A percentile compares a stretch with the other conserved stretches of the same genome.
Evolutionary conservation across 2,329 filamentous ascomycete genomes (phyloP).

Genomic region (Pseudocercospora pini-densiflorae): DNA sequence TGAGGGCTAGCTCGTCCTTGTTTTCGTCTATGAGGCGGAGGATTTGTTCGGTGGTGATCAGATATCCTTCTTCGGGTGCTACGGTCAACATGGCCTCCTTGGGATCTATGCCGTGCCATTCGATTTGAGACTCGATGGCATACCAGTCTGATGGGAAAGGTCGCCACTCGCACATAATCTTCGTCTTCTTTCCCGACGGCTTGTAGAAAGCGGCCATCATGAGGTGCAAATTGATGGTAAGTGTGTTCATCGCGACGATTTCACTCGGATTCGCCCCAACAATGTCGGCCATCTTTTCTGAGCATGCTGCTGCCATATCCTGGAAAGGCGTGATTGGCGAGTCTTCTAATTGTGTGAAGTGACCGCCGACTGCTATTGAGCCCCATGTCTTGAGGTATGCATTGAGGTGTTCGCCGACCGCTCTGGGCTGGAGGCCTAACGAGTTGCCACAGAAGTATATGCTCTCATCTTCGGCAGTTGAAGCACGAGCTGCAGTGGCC

Average conservation of each 20-base stretch:
- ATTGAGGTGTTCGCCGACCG: conserved; percentile 66
- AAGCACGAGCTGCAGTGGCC: conserved; percentile 24
- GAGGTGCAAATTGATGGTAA: conserved; percentile 82
- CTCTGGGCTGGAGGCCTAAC: conserved; percentile 78
- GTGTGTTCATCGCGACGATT: conserved; percentile 84
- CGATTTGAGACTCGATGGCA: conserved; percentile 79
- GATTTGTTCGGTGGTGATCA: conserved; percentile 73
- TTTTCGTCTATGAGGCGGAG: conserved; percentile 74
- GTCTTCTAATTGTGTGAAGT: conserved; percentile 58
- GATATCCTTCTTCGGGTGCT: conserved; percentile 61
- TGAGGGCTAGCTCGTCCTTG: conserved; percentile 71
- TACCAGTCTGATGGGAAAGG: conserved; percentile 92
- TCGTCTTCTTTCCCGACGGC: conserved; percentile 68
- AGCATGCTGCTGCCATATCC: conserved; percentile 75
- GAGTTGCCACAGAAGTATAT: conserved; percentile 92
- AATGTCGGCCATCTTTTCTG: conserved; percentile 69
- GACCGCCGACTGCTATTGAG: conserved; percentile 81
- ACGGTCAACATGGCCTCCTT: conserved; percentile 74
- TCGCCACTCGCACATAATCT: conserved; percentile 85
- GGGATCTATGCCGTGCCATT: conserved; percentile 70
- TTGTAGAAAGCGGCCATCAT: conserved; percentile 83
- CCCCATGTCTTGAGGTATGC: conserved; percentile 83
- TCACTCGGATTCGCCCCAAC: conserved; percentile 74
- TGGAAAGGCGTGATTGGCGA: conserved; percentile 75
- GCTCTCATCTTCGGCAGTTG: conserved; percentile 46